These are phyloP conservation scores for Scolecobasidium constrictum DNA, from an alignment of 2,329 filamentous ascomycete genomes.

Conservation along the genomic window DNA sequence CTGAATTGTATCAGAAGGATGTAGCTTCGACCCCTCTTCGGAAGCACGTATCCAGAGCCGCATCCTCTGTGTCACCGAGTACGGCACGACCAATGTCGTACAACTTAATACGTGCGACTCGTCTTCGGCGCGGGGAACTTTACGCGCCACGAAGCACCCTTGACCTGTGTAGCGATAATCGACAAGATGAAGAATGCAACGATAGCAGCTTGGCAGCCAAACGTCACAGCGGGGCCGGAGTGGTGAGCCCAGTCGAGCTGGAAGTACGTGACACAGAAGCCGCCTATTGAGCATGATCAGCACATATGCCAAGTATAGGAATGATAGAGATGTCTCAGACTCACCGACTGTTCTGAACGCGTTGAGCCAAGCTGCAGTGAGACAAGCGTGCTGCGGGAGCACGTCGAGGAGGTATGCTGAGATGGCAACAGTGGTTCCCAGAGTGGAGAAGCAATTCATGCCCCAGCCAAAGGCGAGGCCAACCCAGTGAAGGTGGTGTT, in stretches of 20 bases:
- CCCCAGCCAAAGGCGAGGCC: conserved; percentile 24
- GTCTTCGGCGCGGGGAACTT: conserved; percentile 12
- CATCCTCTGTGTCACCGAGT: too few species aligned
- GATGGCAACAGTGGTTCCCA: conserved; percentile 21
- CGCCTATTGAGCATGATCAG: conserved; percentile 16
- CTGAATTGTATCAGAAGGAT: too few species aligned
- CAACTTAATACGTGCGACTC: conserved; percentile 6
- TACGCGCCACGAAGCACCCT: conserved; percentile 17
- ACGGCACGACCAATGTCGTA: too few species aligned
- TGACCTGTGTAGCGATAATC: conserved; percentile 20
- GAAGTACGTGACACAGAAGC: conserved; percentile 25
- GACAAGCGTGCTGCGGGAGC: conserved; percentile 21
- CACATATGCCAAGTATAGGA: background rate
- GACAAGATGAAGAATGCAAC: conserved; percentile 19
- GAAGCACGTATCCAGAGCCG: background rate
- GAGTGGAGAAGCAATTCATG: conserved; percentile 23
- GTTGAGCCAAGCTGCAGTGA: conserved; percentile 23
- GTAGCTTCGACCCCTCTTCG: background rate
- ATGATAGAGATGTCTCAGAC: conserved; percentile 3
- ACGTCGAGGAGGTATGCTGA: conserved; percentile 24
- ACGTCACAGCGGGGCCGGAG: conserved; percentile 20
- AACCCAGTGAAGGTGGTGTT: conserved; percentile 22
- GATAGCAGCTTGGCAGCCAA: conserved; percentile 25
- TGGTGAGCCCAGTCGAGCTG: conserved; percentile 22
- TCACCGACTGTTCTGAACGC: conserved; percentile 17